A percentile compares a stretch with the other conserved stretches of the same genome.
phyloP scores from a whole-genome alignment of 148 eudicot species.

The Camellia japonica region DNA sequence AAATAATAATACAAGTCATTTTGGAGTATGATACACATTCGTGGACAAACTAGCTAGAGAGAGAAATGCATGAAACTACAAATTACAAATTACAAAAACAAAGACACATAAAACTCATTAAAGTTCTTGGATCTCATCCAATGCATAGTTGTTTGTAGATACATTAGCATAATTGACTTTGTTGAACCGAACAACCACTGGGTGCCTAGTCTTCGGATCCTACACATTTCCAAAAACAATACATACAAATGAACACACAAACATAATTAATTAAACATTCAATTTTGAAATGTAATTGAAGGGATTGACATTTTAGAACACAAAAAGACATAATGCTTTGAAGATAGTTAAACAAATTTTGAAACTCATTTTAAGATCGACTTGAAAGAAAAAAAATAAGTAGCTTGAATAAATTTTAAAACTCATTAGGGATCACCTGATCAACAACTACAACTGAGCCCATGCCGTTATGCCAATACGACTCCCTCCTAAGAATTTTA shows the following conservation, averaged over 20 bases:
- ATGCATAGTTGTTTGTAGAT: slow-evolving; percentile 94
- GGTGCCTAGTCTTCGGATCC: slow-evolving; percentile 90
- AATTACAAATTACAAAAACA: background rate
- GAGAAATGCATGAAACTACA: background rate
- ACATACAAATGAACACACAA: too few relatives aligned
- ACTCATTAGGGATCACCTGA: slow-evolving; percentile 43
- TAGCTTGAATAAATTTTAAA: too few relatives aligned
- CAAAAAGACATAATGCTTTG: too few relatives aligned
- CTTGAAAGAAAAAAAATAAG: too few relatives aligned
- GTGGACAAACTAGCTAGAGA: background rate
- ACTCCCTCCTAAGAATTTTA: slow-evolving; percentile 86
- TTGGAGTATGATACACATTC: background rate
- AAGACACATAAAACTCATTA: slow-evolving; percentile 21
- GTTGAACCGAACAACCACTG: slow-evolving; percentile 91
- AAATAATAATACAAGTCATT: too few relatives aligned
- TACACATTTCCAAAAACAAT: slow-evolving; percentile 20
- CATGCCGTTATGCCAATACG: slow-evolving; percentile 90
- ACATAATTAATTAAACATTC: too few relatives aligned
- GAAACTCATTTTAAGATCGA: too few relatives aligned
- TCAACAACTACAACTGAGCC: slow-evolving; percentile 96
- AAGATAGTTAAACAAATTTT: too few relatives aligned
- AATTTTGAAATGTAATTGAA: too few relatives aligned
- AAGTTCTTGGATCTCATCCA: slow-evolving; percentile 87
- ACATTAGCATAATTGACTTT: slow-evolving; percentile 92
- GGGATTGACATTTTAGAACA: too few relatives aligned